A percentile compares a stretch with the other conserved stretches of the same genome.
phyloP scores from a whole-genome alignment of 2,329 filamentous ascomycete species.

The Penicillium freii region DNA sequence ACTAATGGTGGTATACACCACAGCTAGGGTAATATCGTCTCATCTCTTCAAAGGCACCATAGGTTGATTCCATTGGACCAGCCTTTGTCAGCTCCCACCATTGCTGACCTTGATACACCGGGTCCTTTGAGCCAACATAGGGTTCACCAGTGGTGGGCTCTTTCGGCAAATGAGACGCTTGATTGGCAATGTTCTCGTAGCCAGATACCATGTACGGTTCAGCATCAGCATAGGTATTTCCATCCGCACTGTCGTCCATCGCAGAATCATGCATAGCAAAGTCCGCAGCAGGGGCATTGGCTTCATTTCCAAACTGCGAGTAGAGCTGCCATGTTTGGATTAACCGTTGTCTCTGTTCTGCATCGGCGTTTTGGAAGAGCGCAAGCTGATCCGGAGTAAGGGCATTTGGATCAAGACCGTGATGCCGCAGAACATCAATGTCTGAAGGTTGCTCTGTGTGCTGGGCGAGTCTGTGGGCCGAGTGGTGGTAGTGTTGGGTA shows the following conservation, averaged over 20 bases:
- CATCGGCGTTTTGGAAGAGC: constrained; percentile 73
- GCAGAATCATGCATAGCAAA: constrained; percentile 18
- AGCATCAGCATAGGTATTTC: constrained; percentile 56
- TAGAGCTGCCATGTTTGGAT: constrained; percentile 84
- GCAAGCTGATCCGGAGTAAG: constrained; percentile 73
- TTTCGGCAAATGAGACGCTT: constrained; percentile 53
- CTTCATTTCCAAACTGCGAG: constrained; percentile 41
- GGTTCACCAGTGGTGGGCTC: constrained; percentile 32
- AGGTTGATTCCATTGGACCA: constrained; percentile 39
- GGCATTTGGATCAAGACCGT: constrained; percentile 67
- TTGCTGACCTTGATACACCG: constrained; percentile 40
- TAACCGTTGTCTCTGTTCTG: constrained; percentile 69
- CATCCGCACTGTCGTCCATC: constrained; percentile 21
- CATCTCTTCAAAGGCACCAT: constrained; percentile 38
- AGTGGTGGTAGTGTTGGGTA: constrained; percentile 82
- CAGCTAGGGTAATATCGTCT: constrained; percentile 23
- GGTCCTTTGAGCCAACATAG: constrained; percentile 42
- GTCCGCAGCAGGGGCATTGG: constrained; percentile 3
- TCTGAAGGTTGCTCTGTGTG: constrained; percentile 34
- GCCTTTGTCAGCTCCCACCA: constrained; percentile 39
- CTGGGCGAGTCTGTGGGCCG: constrained; percentile 60
- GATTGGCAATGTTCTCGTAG: constrained; percentile 67
- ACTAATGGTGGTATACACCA: constrained; percentile 14
- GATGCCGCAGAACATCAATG: constrained; percentile 60
- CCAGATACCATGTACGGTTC: constrained; percentile 85